Base-by-base conservation (phyloP, 2,329 filamentous ascomycete genomes). In the Penicillium expansum region DNA sequence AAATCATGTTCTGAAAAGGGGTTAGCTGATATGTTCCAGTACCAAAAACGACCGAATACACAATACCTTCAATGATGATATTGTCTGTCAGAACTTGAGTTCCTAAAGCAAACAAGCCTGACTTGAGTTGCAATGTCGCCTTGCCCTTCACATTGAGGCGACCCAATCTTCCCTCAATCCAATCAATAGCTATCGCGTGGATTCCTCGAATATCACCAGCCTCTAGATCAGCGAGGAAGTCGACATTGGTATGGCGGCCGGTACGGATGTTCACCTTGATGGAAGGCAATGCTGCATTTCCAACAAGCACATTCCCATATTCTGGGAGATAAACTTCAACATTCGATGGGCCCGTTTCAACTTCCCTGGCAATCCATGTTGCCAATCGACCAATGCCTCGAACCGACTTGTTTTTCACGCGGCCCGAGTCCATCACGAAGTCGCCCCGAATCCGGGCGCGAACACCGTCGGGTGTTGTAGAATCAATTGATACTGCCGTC, bases 311-410 rank as follows among this genome's bases (percentile, higher is more conserved):
- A 71, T 93, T 85, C 27, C 84, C 86, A 69, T 95, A 95, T 62
- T 94, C 89, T 13, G 93, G 92, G 30, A 97, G 80, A 65, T 88
- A 91, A 7, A 97, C 86, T 56, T 87, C 78, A 32, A 96, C 84
- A 48, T 84, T 82, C 2, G 90, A 89, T 67, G 88, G 78, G 20
- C 88, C 85, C 2, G 83, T 93, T 68, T 92, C 88, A 13, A 95
- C 82, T 67, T 90, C 84, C 60, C 83, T 82, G 56, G 91, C 90
- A 63, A 97, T 82, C 84, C 89, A 93, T 1, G 92, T 96, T 18
- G 87, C 86, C 22, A 91, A 82, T 54, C 84, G 83, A 41, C 94
- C 94, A 49, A 97, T 77, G 63, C 88, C 86, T 61, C 91, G 84
- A 29, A 93, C 84, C 53, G 86, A 81, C 50, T 84, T 80, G 63